These are phyloP conservation scores for Uronychia setigera DNA, from an alignment of 73 alveolate genomes.

Conservation along the genomic window DNA sequence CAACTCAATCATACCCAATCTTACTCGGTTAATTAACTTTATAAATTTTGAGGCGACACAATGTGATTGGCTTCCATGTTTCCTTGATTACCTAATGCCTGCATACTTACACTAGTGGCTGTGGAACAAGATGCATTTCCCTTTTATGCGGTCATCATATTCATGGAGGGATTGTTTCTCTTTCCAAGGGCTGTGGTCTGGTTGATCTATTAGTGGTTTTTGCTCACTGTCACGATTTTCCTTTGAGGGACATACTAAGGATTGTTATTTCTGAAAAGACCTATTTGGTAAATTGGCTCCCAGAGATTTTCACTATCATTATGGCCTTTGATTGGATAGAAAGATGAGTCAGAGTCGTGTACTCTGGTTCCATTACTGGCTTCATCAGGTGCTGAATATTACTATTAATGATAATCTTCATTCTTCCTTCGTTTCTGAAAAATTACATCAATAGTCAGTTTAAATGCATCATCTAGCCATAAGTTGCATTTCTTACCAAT, in stretches of 20 bases:
- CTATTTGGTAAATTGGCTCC: background rate
- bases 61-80: no score
- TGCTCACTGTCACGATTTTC: background rate
- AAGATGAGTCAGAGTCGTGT: background rate
- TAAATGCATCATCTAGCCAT: conserved; percentile 60
- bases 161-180: background rate
- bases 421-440: conserved; percentile 40
- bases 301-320: background rate
- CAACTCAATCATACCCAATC: no score
- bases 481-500: background rate
- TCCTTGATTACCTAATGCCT: no score
- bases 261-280: background rate
- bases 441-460: conserved; percentile 37
- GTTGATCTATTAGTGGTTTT: background rate
- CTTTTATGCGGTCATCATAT: background rate
- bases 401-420: no score
- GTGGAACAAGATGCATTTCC: background rate
- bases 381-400: no score
- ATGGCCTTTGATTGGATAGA: background rate
- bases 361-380: no score
- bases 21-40: no score
- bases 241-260: background rate
- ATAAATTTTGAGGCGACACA: no score
- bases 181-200: background rate
- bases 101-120: no score